phyloP scores from a whole-genome alignment of 345 rosid species.

The Nephelium lappaceum region DNA sequence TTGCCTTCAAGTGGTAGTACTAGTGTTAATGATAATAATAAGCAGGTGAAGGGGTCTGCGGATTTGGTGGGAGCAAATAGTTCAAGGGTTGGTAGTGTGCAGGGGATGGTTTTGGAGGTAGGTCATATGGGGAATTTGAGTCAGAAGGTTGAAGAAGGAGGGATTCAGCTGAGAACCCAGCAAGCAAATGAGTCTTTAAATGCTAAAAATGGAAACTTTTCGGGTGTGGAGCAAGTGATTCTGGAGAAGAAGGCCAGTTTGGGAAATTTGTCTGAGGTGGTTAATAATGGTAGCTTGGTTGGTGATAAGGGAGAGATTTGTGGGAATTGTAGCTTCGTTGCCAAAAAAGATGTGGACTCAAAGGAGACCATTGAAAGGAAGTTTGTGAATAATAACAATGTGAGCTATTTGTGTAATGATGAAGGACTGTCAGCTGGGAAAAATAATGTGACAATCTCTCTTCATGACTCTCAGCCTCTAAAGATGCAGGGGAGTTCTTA shows the following conservation, averaged over 20 bases:
- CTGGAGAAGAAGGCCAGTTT: conserved; percentile 16
- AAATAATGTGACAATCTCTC: neutral
- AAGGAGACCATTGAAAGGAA: conserved; percentile 11
- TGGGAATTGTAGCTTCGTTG: conserved; percentile 21
- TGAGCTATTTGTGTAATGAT: conserved; percentile 15
- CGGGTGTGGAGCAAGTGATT: neutral
- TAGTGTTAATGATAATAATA: neutral
- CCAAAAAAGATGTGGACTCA: conserved; percentile 12
- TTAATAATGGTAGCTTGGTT: conserved; percentile 20
- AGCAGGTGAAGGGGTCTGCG: conserved; percentile 17
- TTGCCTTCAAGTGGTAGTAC: conserved; percentile 21
- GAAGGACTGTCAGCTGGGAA: conserved; percentile 6
- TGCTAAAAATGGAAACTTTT: conserved; percentile 30
- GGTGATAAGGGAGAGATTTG: neutral
- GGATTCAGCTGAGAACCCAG: conserved; percentile 25
- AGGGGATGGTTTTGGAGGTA: conserved; percentile 18
- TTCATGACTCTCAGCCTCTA: neutral
- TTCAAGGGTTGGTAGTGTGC: neutral
- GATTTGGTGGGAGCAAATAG: conserved; percentile 14
- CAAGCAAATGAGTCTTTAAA: conserved; percentile 18
- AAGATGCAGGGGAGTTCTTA: conserved; percentile 16
- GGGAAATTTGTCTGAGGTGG: conserved; percentile 14
- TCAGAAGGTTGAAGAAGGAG: conserved; percentile 4
- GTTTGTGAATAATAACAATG: conserved; percentile 12
- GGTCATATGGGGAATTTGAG: conserved; percentile 26